Evolutionary conservation across 129 eudicot species (phyloP).

Genomic region (Escallonia herrerae): DNA sequence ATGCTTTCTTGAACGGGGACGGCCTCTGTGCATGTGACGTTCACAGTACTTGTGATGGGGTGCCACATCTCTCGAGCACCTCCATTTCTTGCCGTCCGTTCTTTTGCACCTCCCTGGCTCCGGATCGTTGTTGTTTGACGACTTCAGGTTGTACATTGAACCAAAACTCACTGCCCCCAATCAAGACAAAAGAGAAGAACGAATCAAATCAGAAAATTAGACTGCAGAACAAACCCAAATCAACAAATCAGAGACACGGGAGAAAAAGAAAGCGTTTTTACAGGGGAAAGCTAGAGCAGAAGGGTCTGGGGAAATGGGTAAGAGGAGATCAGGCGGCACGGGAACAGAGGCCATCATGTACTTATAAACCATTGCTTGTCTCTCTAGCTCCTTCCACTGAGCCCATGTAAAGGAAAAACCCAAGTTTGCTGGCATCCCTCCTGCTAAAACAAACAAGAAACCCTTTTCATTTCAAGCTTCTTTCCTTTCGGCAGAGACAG

Average conservation of each 20-base stretch:
- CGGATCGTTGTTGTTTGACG: slow-evolving; percentile 29
- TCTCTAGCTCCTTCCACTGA: slow-evolving; percentile 68
- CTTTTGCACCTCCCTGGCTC: slow-evolving; percentile 68
- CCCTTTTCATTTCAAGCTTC: no score
- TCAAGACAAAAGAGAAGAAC: background rate
- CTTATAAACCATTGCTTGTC: slow-evolving; percentile 73
- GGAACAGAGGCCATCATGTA: slow-evolving; percentile 63
- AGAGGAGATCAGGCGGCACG: slow-evolving; percentile 59
- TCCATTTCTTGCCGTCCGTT: slow-evolving; percentile 70
- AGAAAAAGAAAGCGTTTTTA: slow-evolving; percentile 5
- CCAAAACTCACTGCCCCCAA: slow-evolving; percentile 11
- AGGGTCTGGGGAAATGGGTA: slow-evolving; percentile 22
- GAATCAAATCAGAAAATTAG: background rate
- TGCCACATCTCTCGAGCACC: slow-evolving; percentile 64
- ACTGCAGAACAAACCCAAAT: background rate
- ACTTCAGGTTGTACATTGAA: slow-evolving; percentile 18
- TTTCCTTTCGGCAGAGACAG: background rate
- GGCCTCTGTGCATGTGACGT: slow-evolving; percentile 68
- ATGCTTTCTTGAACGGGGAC: slow-evolving; percentile 85
- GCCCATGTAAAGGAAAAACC: slow-evolving; percentile 53
- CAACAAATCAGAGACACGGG: background rate
- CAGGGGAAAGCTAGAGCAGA: slow-evolving; percentile 13
- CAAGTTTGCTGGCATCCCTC: slow-evolving; percentile 31
- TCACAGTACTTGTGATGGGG: slow-evolving; percentile 63
- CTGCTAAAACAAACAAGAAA: background rate